Percentiles rank a stretch among this genome's conserved stretches.
These are phyloP conservation scores for Helotiales sp. DNA, from an alignment of 2,329 filamentous ascomycete genomes.

Conservation along the genomic window DNA sequence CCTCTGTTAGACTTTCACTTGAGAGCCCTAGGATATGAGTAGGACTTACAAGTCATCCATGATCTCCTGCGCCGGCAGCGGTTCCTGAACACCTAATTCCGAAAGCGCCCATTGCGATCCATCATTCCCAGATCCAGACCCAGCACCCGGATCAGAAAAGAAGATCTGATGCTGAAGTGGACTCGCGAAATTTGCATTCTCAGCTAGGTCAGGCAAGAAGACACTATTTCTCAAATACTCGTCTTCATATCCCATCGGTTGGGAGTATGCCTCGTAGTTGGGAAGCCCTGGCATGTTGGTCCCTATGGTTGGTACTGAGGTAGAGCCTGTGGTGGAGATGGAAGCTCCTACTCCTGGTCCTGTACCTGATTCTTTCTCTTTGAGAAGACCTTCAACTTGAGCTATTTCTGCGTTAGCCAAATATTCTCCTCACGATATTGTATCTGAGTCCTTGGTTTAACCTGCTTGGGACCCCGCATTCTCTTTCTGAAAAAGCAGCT, in stretches of 20 bases:
- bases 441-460: too few species aligned
- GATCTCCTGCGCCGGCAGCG: conserved; percentile 78
- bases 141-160: neutral
- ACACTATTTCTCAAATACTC: neutral
- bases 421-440: too few species aligned
- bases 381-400: conserved; percentile 18
- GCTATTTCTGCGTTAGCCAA: conserved; percentile 1
- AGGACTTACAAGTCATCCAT: conserved; percentile 62
- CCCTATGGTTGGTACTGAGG: neutral
- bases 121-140: neutral
- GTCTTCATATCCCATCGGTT: neutral
- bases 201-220: neutral
- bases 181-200: neutral
- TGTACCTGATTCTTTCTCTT: conserved; percentile 1
- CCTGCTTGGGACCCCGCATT: too few species aligned
- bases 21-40: too few species aligned
- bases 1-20: too few species aligned
- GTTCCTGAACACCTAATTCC: conserved; percentile 23
- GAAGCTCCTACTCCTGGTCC: neutral
- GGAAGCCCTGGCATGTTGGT: neutral
- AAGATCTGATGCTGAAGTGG: neutral
- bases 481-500: too few species aligned
- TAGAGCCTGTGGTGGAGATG: neutral
- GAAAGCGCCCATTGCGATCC: conserved; percentile 13
- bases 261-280: neutral